phyloP scores from a whole-genome alignment of 805 yeast genomes.

The Ogataea neopini region DNA sequence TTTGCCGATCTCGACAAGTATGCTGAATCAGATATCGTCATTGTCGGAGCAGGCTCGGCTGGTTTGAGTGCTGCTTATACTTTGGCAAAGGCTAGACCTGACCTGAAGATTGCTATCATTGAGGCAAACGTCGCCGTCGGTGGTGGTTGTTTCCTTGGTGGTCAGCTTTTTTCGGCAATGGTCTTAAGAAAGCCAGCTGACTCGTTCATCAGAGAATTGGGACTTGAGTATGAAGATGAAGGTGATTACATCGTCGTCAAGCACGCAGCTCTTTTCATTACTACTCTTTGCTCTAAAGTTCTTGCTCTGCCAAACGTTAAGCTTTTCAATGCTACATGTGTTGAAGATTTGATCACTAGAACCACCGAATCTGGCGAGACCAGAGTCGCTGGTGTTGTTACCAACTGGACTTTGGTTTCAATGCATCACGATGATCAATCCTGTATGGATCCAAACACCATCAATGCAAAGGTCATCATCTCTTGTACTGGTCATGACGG shows the following conservation, averaged over 20 bases:
- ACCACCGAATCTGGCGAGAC: conserved; percentile 59
- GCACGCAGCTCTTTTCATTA: conserved; percentile 76
- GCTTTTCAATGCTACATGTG: conserved; percentile 78
- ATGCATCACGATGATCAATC: conserved; percentile 75
- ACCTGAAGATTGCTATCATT: conserved; percentile 68
- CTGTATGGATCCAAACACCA: conserved; percentile 82
- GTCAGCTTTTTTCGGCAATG: conserved; percentile 77
- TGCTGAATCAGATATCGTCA: conserved; percentile 73
- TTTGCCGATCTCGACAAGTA: conserved; percentile 71
- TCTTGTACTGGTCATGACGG: conserved; percentile 84
- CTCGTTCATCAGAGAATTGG: conserved; percentile 61
- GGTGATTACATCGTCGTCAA: conserved; percentile 79
- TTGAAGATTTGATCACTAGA: conserved; percentile 77
- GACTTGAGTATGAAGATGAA: conserved; percentile 71
- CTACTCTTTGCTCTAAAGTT: conserved; percentile 69
- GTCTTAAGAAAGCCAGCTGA: conserved; percentile 81
- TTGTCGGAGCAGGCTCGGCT: conserved; percentile 78
- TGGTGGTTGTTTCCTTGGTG: conserved; percentile 81
- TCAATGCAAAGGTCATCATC: conserved; percentile 62
- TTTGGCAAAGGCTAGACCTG: conserved; percentile 73
- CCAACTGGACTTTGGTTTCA: conserved; percentile 80
- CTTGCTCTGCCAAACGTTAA: conserved; percentile 72
- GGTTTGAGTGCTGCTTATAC: conserved; percentile 77
- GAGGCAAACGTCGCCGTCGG: conserved; percentile 79
- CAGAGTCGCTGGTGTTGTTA: conserved; percentile 76